Percentiles rank a stretch among this genome's conserved stretches.
Evolutionary conservation across 371 early-diverging fungal species (phyloP).

Genomic region (Apophysomyces variabilis): DNA sequence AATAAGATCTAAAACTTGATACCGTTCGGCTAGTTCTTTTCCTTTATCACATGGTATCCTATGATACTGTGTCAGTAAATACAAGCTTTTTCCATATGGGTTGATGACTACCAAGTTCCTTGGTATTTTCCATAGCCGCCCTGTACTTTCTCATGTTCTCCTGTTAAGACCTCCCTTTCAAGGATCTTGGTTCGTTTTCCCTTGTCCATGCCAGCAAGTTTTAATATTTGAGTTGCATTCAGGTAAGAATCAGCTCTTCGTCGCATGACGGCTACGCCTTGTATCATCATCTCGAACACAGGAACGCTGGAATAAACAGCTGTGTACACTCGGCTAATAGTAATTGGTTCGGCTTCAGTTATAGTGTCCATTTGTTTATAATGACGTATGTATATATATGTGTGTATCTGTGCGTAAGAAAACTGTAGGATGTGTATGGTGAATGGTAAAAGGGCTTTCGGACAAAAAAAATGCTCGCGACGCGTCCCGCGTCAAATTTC

Average conservation of each 20-base stretch:
- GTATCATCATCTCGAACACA: conserved; percentile 85
- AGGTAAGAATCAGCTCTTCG: conserved; percentile 90
- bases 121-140: conserved; percentile 98
- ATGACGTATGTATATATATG: background rate
- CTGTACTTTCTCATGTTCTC: conserved; percentile 94
- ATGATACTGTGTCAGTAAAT: background rate
- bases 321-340: conserved; percentile 45
- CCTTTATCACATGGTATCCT: conserved; percentile 86
- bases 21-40: conserved; percentile 74
- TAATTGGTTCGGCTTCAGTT: background rate
- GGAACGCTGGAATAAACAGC: conserved; percentile 89
- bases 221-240: conserved; percentile 97
- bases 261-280: conserved; percentile 90
- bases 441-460: background rate
- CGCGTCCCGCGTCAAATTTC: conserved; percentile 3
- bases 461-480: background rate
- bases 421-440: background rate
- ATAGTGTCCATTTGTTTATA: background rate
- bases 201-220: conserved; percentile 94
- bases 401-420: background rate
- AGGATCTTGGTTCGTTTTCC: conserved; percentile 91
- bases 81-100: background rate
- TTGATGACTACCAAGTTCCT: conserved; percentile 80
- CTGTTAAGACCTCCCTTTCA: conserved; percentile 84
- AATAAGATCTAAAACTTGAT: conserved; percentile 64